Evolutionary conservation across 2,329 filamentous ascomycete genomes (phyloP), one percentile per base, ranked within the genome.

Genomic region (Hirsutella thompsonii): DNA sequence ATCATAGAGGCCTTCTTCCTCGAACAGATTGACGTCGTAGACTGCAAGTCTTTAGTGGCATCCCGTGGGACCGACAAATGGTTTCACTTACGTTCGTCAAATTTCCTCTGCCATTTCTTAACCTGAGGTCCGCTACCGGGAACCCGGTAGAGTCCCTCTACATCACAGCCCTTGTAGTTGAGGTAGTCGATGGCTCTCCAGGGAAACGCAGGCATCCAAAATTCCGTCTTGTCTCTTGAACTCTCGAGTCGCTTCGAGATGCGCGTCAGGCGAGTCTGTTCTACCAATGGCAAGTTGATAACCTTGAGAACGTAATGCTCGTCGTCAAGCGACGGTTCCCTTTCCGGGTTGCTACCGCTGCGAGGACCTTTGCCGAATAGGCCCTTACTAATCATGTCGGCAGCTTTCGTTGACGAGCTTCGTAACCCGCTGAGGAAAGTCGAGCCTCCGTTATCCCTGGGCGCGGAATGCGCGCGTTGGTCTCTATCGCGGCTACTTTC

Each of bases 131-230:
- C 85, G 58, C 87, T 93, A 20, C 90, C 90, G 11, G 90, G 89
- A 34, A 96, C 83, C 44, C 90, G 79, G 58, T 96, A 96, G 3
- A 96, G 69, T 3, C 90, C 90, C 61, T 95, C 90, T 32, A 94
- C 86, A 54, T 95, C 89, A 51, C 84, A 92, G 32, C 87, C 87
- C 56, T 92, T 93, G 62, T 89, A 92, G 60, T 95, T 95, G 40
- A 96, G 69, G 58, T 94, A 95, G 63, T 96, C 90, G 49, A 96
- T 95, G 44, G 88, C 93, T 47, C 90, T 75, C 83, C 90, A 95
- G 1, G 90, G 89, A 44, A 96, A 81, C 6, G 88, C 85, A 11
- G 90, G 90, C 89, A 96, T 94, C 90, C 90, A 96, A 56, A 93
- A 96, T 55, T 95, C 90, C 0, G 90, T 96, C 69, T 95, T 95